Evolutionary conservation across 768 basidiomycete species (phyloP).

Genomic region (Leccinum subgranulosum): DNA sequence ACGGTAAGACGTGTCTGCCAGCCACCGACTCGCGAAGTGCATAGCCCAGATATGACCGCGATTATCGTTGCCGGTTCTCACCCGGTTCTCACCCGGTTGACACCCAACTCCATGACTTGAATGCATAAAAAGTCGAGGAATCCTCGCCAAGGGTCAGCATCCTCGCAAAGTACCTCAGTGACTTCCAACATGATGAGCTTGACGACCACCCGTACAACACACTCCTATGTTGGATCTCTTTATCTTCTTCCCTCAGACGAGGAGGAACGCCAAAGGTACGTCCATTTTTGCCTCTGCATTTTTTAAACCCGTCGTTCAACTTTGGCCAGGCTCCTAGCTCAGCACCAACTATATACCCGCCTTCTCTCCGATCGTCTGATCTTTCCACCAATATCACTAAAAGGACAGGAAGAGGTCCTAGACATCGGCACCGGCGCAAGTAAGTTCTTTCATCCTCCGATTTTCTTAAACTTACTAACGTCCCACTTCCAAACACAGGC

Average conservation of each 20-base stretch:
- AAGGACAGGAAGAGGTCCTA: slow-evolving; percentile 18
- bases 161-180: not conserved
- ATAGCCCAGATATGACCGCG: no score
- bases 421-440: slow-evolving; percentile 22
- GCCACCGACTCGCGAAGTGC: no score
- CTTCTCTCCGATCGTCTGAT: slow-evolving; percentile 22
- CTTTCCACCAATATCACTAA: slow-evolving; percentile 13
- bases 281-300: no score
- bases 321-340: slow-evolving; percentile 7
- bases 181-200: slow-evolving; percentile 11
- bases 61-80: not conserved
- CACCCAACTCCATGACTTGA: not conserved
- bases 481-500: slow-evolving; percentile 1
- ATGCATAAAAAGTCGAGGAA: not conserved
- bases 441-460: not conserved
- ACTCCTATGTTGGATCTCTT: slow-evolving; percentile 17
- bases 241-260: slow-evolving; percentile 28
- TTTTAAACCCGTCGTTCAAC: not conserved
- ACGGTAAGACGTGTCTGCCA: not conserved
- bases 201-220: slow-evolving; percentile 10
- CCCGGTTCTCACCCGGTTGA: not conserved
- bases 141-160: no score
- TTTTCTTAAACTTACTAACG: not conserved
- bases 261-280: slow-evolving; percentile 24
- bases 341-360: slow-evolving; percentile 21